Evolutionary conservation across 2,329 filamentous ascomycete species (phyloP), one percentile per base, ranked within the genome.

Genomic region (Dothideomycetes sp.): DNA sequence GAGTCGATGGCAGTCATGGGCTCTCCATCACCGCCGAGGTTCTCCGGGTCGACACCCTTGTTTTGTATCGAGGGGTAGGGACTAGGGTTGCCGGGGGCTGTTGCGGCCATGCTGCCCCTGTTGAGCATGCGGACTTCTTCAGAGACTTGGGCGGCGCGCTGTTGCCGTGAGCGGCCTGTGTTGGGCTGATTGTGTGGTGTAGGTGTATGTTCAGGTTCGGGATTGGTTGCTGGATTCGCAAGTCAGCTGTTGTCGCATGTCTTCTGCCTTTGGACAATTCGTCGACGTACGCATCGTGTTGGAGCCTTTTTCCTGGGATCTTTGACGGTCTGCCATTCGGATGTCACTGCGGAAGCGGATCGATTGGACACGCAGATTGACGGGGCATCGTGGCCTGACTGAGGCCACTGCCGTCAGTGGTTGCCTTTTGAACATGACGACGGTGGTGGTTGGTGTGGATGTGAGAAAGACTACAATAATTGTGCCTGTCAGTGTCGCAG

Each of bases 121-220:
- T 48, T 45, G 19, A 55, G 44, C 34, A 50, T 45, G 22, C 47
- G 46, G 18, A 54, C 46, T 47, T 55, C 52, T 23, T 53, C 48
- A 4, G 47, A 50, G 29, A 53, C 44, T 35, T 49, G 49, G 11
- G 51, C 51, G 28, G 52, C 46, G 23, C 53, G 52, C 29, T 54
- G 49, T 29, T 54, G 50, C 24, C 52, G 49, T 34, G 42, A 39
- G 30, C 42, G 42, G 31, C 42, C 35, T 13, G 30, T 39, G 19
- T 37, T 36, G 12, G 42, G 35, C 27, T 27, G 22, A n/a, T 34
- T 40, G 35, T 40, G 35, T 8, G 34, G 34, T 30, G 35, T 44
- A 16, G 30, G 22, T 7, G 29, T 30, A 7, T 44, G 28, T 34
- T 32, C 34, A n/a, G 41, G 41, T 10, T 33, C 25, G n/a, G 41